Conservation (phyloP, 352 stramenopile species). For the Globisporangium rhizosaccharum region DNA sequence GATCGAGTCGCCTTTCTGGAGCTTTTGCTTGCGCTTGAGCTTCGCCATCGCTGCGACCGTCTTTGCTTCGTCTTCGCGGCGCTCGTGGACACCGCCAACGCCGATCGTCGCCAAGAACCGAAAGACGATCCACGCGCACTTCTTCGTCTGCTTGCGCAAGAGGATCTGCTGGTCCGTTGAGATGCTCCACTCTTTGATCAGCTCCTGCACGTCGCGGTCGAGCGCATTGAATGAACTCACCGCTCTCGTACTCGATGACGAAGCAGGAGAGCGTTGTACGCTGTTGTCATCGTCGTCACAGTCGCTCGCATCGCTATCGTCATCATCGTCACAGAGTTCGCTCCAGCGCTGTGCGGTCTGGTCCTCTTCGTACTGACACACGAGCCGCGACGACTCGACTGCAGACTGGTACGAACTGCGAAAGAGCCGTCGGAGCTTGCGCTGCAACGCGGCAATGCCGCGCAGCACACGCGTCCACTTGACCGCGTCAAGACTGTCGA, state of each 20-base stretch:
- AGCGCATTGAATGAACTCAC: not conserved
- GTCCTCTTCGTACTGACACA: slow-evolving; percentile 42
- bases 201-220: slow-evolving; percentile 1
- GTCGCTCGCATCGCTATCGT: slow-evolving; percentile 18
- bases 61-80: slow-evolving; percentile 68
- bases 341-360: slow-evolving; percentile 19
- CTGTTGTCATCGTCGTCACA: slow-evolving; percentile 14
- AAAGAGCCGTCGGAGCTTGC: slow-evolving; percentile 26
- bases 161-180: slow-evolving; percentile 70
- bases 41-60: slow-evolving; percentile 62
- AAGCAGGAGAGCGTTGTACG: slow-evolving; percentile 20
- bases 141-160: slow-evolving; percentile 58
- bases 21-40: slow-evolving; percentile 57
- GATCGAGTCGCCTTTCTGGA: slow-evolving; percentile 32
- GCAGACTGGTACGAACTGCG: slow-evolving; percentile 18
- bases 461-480: slow-evolving; percentile 10
- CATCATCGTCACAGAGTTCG: slow-evolving; percentile 15
- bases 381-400: slow-evolving; percentile 29
- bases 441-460: slow-evolving; percentile 34
- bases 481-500: slow-evolving; percentile 25
- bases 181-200: slow-evolving; percentile 38
- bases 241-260: slow-evolving; percentile 3
- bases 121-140: slow-evolving; percentile 80
- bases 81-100: slow-evolving; percentile 64
- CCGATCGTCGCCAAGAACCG: slow-evolving; percentile 67